Conservation (phyloP, 768 basidiomycete genomes). For the Leccinum longicurvipes region DNA sequence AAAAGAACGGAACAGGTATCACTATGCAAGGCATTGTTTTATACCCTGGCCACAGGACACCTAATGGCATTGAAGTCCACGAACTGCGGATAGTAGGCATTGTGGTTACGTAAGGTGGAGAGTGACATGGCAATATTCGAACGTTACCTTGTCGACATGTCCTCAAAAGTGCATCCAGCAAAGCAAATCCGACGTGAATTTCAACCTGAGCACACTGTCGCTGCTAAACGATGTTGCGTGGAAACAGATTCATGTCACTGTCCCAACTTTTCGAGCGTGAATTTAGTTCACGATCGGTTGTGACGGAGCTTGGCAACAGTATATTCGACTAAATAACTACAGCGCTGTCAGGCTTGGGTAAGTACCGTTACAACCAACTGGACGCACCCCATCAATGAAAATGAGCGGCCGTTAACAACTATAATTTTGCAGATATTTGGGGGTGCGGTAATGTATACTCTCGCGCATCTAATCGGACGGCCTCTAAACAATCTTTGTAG, state of each 20-base stretch:
- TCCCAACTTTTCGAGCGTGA: neutral
- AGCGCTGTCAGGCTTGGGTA: conserved; percentile 2
- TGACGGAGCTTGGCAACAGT: neutral
- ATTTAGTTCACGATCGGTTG: conserved; percentile 9
- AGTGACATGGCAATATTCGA: neutral
- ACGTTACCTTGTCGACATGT: conserved; percentile 23
- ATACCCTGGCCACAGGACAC: conserved; percentile 5
- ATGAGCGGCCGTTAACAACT: conserved; percentile 6
- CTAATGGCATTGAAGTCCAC: neutral
- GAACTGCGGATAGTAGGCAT: neutral
- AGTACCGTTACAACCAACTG: neutral
- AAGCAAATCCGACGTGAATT: conserved; percentile 6
- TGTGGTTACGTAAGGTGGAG: conserved; percentile 16
- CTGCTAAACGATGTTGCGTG: conserved; percentile 5
- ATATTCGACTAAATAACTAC: neutral
- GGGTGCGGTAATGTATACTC: conserved; percentile 7
- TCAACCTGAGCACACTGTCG: neutral
- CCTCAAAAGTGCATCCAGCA: conserved; percentile 1
- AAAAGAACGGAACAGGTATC: neutral
- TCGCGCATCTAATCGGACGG: conserved; percentile 27
- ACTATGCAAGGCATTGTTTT: neutral
- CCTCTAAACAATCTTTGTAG: conserved; percentile 52
- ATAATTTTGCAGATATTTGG: conserved; percentile 14
- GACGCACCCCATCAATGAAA: conserved; percentile 7
- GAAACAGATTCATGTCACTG: conserved; percentile 8